Conservation (phyloP, 495 filamentous ascomycete genomes). For the Jackrogersella multiformis region DNA sequence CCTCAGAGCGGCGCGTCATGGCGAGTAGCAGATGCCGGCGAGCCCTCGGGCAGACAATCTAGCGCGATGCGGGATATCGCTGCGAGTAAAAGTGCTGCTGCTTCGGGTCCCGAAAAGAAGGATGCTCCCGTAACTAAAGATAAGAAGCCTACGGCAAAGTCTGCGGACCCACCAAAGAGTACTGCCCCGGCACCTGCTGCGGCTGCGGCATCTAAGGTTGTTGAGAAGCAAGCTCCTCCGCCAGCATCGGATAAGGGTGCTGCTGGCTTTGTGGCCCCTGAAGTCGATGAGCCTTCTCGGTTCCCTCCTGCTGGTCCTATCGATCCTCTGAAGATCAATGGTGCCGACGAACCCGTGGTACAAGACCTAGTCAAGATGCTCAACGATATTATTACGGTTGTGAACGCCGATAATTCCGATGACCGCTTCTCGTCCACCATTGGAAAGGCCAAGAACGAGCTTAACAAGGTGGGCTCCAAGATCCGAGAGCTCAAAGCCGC, state of each 20-base stretch:
- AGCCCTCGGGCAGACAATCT: conserved; percentile 53
- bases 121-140: conserved; percentile 46
- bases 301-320: conserved; percentile 71
- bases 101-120: conserved; percentile 40
- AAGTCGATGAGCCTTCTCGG: conserved; percentile 68
- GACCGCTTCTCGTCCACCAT: conserved; percentile 79
- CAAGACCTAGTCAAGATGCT: conserved; percentile 94
- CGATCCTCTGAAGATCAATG: conserved; percentile 74
- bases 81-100: conserved; percentile 50
- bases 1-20: conserved; percentile 86
- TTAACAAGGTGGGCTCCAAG: conserved; percentile 77
- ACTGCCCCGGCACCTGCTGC: conserved; percentile 33
- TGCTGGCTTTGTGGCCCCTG: conserved; percentile 56
- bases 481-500: conserved; percentile 74
- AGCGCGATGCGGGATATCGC: conserved; percentile 50
- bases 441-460: conserved; percentile 80
- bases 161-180: conserved; percentile 38
- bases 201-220: conserved; percentile 17
- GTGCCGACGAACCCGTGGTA: conserved; percentile 84
- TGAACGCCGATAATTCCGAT: conserved; percentile 82
- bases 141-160: conserved; percentile 28
- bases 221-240: conserved; percentile 20
- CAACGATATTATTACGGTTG: conserved; percentile 92
- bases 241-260: conserved; percentile 23
- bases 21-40: conserved; percentile 69